These are phyloP conservation scores for Penicillium ucsense DNA, from an alignment of 495 filamentous ascomycete species.

Conservation along the genomic window DNA sequence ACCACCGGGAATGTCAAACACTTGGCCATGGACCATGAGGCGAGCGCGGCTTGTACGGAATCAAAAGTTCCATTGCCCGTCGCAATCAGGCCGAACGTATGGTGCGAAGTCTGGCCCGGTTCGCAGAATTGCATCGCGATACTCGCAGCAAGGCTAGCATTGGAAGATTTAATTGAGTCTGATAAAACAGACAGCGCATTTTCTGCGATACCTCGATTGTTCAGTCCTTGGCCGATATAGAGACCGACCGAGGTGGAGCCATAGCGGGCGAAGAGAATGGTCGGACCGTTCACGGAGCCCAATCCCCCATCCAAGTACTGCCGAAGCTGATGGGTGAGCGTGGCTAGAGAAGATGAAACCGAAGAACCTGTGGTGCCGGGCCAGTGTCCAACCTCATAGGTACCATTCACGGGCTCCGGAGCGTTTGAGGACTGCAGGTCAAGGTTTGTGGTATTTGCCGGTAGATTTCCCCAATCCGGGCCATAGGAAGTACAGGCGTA, in stretches of 20 bases:
- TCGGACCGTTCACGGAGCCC: neutral
- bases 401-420: neutral
- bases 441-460: neutral
- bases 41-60: neutral
- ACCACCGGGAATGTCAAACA: neutral
- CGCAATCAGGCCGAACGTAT: neutral
- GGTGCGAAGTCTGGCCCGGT: neutral
- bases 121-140: neutral
- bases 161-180: neutral
- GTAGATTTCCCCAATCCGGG: neutral
- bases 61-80: neutral
- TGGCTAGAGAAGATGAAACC: neutral
- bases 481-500: neutral
- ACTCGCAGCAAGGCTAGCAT: neutral
- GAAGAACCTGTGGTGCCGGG: neutral
- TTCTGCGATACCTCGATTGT: neutral
- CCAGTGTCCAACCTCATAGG: neutral
- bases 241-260: neutral
- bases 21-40: neutral
- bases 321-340: neutral
- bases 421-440: neutral
- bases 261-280: neutral
- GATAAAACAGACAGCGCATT: neutral
- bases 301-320: neutral
- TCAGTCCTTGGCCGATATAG: neutral